phyloP scores from a whole-genome alignment of 1,139 yeast genomes.

The Suhomyces bolitotheri region DNA sequence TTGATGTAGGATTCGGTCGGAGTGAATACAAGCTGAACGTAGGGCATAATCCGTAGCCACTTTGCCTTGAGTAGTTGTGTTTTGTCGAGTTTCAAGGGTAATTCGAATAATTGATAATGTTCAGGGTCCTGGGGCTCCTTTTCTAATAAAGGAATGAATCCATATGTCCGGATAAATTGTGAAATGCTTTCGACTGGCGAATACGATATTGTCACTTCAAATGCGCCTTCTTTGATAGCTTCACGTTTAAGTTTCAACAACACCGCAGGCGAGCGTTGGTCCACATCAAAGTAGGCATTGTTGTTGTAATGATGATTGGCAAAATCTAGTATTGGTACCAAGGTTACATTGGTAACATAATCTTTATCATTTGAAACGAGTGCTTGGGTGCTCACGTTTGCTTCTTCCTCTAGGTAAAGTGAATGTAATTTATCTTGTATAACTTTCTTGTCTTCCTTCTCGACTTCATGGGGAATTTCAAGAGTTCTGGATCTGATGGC shows the following conservation, averaged over 20 bases:
- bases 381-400: neutral
- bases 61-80: conserved; percentile 14
- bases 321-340: conserved; percentile 69
- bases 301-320: conserved; percentile 54
- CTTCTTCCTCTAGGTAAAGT: conserved; percentile 3
- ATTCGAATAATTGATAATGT: conserved; percentile 14
- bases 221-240: conserved; percentile 11
- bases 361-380: conserved; percentile 21
- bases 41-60: conserved; percentile 23
- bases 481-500: conserved; percentile 59
- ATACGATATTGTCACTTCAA: conserved; percentile 53
- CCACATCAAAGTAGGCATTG: conserved; percentile 66
- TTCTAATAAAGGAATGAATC: conserved; percentile 48
- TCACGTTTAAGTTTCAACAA: conserved; percentile 33
- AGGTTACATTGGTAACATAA: conserved; percentile 51
- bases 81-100: conserved; percentile 8
- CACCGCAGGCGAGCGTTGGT: conserved; percentile 47
- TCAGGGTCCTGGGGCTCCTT: conserved; percentile 1
- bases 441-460: conserved; percentile 8
- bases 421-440: conserved; percentile 4
- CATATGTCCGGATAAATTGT: conserved; percentile 54
- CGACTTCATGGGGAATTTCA: conserved; percentile 54
- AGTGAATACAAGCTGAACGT: conserved; percentile 13
- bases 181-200: conserved; percentile 47
- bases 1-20: conserved; percentile 12